Base-by-base conservation (phyloP, 2,329 filamentous ascomycete species). In the Dichotomopilus funicola region DNA sequence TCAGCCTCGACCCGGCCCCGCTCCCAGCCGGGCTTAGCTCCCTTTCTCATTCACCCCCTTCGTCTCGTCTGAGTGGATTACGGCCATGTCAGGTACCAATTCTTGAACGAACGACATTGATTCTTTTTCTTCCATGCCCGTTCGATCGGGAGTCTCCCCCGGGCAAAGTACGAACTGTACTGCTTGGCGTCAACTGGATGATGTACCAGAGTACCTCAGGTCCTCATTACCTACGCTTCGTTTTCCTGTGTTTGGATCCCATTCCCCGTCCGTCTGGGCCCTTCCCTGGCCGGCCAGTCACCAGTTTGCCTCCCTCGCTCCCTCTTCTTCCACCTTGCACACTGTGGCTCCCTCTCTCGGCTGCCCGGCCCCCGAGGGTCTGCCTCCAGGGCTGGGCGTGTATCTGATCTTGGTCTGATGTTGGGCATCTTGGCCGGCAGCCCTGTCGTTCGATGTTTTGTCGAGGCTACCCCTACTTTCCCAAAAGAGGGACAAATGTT, bases 391-490 rank as follows among this genome's bases (percentile, higher is more conserved):
- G 50, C 34, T 53, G 47, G 49, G 45, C 50, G 53, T 53, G 19
- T 27, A 27, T 27, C 19, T 27, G 19, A 27, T 27, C 19, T 27
- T 27, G 19, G 19, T 27, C 53, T 38, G 53, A 59, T 59, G 55
- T 56, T 53, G 51, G 36, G 44, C 52, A 56, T 12, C 53, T 48
- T 55, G 54, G 49, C 27, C 36, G 42, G 47, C 40, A 53, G 56
- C 56, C 56, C 58, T 60, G 55, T 27, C 47, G 54, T 56, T 58
- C 56, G 54, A 49, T 60, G 59, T 63, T 61, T 62, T 61, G 57
- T 53, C 60, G 50, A 51, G 52, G 55, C 8, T 50, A 58, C 53
- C 62, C 63, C 62, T 65, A 59, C 58, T 65, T 65, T 67, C 65
- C 65, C 69, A 60, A 54, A 45, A 40, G 51, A 27, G 19, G 19